These are phyloP conservation scores for Raphanus raphanistrum DNA, from an alignment of 345 rosid genomes.

Conservation along the genomic window DNA sequence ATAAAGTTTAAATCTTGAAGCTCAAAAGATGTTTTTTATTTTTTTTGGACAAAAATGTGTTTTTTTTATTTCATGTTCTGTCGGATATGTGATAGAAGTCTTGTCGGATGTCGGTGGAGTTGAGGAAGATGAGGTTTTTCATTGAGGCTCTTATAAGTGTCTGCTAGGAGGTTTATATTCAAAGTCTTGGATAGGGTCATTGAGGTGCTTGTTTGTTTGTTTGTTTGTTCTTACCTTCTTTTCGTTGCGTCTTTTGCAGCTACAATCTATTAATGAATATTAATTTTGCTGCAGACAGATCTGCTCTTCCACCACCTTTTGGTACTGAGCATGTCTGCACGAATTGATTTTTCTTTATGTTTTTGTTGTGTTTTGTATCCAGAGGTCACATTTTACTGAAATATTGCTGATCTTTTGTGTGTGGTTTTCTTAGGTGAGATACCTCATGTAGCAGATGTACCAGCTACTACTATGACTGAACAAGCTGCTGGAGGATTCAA, in stretches of 20 bases:
- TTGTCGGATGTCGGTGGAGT: not conserved
- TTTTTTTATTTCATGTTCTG: not conserved
- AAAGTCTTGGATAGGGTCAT: not conserved
- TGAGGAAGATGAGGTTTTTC: not conserved
- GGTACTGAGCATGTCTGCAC: conserved; percentile 39
- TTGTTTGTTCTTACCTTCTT: conserved; percentile 20
- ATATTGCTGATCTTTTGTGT: conserved; percentile 13
- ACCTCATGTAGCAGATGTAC: conserved; percentile 19
- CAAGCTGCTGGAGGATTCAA: conserved; percentile 37
- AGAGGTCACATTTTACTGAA: not conserved
- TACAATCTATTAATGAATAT: conserved; percentile 21
- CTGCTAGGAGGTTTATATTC: not conserved
- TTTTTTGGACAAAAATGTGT: not conserved
- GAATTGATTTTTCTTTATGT: not conserved
- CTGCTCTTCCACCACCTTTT: conserved; percentile 26
- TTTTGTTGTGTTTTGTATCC: not conserved
- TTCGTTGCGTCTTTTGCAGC: conserved; percentile 39
- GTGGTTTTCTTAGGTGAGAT: conserved; percentile 39
- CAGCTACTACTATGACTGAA: conserved; percentile 22
- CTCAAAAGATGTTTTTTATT: not conserved
- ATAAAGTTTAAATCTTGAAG: not conserved
- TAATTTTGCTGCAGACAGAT: conserved; percentile 41
- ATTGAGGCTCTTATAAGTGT: not conserved
- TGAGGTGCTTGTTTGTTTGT: not conserved
- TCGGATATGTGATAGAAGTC: not conserved